Conservation (phyloP, 257 asterid genomes). For the Leptodermis oblonga region DNA sequence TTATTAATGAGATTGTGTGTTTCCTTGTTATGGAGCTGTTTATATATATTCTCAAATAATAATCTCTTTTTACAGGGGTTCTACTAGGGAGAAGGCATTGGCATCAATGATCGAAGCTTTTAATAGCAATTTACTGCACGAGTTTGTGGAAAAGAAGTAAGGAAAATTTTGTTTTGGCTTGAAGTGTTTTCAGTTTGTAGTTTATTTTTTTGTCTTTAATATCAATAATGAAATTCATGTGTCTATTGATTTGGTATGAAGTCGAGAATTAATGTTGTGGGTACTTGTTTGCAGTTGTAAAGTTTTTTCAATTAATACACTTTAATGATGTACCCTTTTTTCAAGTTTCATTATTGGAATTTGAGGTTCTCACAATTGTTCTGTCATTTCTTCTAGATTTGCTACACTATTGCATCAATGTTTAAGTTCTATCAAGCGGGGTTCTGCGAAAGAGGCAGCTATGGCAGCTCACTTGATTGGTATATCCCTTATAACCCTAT, state of each 20-base stretch:
- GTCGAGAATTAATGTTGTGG: not conserved
- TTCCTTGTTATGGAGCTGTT: not conserved
- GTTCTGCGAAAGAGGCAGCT: slow-evolving; percentile 82
- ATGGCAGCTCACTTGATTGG: slow-evolving; percentile 90
- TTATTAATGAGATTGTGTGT: not conserved
- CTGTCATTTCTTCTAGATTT: slow-evolving; percentile 48
- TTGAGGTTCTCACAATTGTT: slow-evolving; percentile 8
- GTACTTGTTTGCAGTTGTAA: not conserved
- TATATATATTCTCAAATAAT: not conserved
- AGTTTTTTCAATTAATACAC: not conserved
- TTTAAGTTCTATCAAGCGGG: slow-evolving; percentile 73
- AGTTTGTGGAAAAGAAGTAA: slow-evolving; percentile 75
- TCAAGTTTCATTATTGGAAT: not conserved
- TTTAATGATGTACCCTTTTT: not conserved
- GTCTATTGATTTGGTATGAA: not conserved
- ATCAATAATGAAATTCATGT: not conserved
- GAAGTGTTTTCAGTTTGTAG: not conserved
- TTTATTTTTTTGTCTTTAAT: not conserved
- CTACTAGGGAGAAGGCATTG: slow-evolving; percentile 88
- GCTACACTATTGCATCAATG: slow-evolving; percentile 83
- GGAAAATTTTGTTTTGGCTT: not conserved
- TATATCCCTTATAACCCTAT: slow-evolving; percentile 21
- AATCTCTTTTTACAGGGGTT: slow-evolving; percentile 52
- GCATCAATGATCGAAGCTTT: slow-evolving; percentile 64
- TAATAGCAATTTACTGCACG: slow-evolving; percentile 62